Evolutionary conservation across 106 monocot genomes (phyloP).

Genomic region (Phalaenopsis equestris): DNA sequence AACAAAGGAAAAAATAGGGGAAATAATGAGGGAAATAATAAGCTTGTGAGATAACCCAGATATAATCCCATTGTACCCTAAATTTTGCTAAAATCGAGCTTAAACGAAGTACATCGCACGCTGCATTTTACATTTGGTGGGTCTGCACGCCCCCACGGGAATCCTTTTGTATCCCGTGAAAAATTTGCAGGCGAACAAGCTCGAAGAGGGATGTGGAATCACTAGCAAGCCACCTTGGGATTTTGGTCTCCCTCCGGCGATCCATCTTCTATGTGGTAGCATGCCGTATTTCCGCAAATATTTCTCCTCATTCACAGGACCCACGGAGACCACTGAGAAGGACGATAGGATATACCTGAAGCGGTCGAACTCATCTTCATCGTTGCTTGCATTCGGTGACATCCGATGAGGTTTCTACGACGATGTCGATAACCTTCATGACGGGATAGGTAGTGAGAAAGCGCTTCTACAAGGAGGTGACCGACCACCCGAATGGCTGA

Average conservation of each 20-base stretch:
- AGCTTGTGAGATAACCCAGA: too few relatives aligned
- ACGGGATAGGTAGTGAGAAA: conserved; percentile 88
- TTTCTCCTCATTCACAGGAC: neutral
- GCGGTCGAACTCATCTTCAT: neutral
- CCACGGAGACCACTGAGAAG: neutral
- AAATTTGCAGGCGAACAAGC: too few relatives aligned
- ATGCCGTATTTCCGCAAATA: neutral
- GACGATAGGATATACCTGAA: neutral
- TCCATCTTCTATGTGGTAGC: neutral
- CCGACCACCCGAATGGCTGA: conserved; percentile 58
- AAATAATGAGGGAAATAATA: too few relatives aligned
- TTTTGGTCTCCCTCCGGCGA: neutral
- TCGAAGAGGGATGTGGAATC: too few relatives aligned
- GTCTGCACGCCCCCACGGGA: too few relatives aligned
- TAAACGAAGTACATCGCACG: too few relatives aligned
- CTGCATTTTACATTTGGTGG: too few relatives aligned
- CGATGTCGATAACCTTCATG: conserved; percentile 81
- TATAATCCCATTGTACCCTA: too few relatives aligned
- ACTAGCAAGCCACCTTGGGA: neutral
- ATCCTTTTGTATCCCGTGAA: too few relatives aligned
- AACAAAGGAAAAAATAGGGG: too few relatives aligned
- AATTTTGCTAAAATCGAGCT: too few relatives aligned
- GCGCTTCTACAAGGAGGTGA: conserved; percentile 73
- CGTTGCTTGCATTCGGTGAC: conserved; percentile 16
- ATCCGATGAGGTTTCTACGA: conserved; percentile 52